phyloP scores from a whole-genome alignment of 108 stramenopile species.

The Seminavis robusta region DNA sequence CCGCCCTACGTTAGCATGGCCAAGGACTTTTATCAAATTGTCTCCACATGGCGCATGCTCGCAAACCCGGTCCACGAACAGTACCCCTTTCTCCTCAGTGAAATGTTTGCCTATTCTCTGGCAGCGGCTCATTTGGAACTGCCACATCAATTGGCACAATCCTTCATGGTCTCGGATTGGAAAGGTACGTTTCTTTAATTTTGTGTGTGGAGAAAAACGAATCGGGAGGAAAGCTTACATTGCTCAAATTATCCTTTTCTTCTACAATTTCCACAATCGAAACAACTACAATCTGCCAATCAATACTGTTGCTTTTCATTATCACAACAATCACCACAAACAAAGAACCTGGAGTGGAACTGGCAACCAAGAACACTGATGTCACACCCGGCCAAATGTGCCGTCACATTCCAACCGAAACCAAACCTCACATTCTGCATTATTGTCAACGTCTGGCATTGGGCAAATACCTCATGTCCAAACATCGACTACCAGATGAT shows the following conservation, averaged over 20 bases:
- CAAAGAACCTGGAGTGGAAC: too few relatives aligned
- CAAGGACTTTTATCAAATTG: constrained; percentile 68
- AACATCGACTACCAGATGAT: constrained; percentile 60
- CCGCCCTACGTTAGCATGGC: constrained; percentile 78
- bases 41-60: constrained; percentile 58
- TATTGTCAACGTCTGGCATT: constrained; percentile 54
- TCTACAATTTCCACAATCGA: too few relatives aligned
- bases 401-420: too few relatives aligned
- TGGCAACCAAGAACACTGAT: too few relatives aligned
- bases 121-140: constrained; percentile 64
- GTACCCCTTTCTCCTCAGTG: constrained; percentile 64
- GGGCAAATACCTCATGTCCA: constrained; percentile 45
- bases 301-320: too few relatives aligned
- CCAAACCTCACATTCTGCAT: constrained; percentile 52
- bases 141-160: constrained; percentile 41
- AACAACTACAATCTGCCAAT: too few relatives aligned
- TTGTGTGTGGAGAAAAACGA: too few relatives aligned
- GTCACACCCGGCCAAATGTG: too few relatives aligned
- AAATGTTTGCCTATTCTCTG: constrained; percentile 78
- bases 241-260: too few relatives aligned
- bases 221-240: too few relatives aligned
- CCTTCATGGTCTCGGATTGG: constrained; percentile 51
- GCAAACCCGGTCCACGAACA: constrained; percentile 63
- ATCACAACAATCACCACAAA: too few relatives aligned
- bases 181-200: too few relatives aligned